Base-by-base conservation (phyloP, 148 eudicot species). In the Spergularia bocconei region DNA sequence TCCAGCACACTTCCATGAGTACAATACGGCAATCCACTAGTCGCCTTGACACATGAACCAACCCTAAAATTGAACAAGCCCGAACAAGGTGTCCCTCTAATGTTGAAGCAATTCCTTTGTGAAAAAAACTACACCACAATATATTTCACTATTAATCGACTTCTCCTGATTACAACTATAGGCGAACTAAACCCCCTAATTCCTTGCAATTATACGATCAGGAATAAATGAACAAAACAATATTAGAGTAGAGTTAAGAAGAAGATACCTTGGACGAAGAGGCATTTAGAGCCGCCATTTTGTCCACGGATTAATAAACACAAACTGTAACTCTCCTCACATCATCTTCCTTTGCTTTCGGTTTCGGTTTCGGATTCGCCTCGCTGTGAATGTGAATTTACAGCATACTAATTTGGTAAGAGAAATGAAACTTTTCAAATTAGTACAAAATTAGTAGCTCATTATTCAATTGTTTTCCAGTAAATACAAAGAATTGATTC, bases 91-190 rank as follows among this genome's bases (percentile, higher is more conserved):
- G 86, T 79, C 78, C 83, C 88, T 78, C 93, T 83, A 19, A 88
- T 62, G 52, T 86, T 86, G 60, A 88, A 86, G 84, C 89, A 88
- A 71, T 78, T 85, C 81, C 85, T 83, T 80, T 85, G 82, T 17
- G 82, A 82, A 73, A 87, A 77, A 57, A 85, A 90, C 99, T 95
- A 81, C 63, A 55, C 53, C 56, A 55, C 53, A 63, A 11, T 79
- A 11, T 79, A 72, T 6, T 53, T n/a, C 72, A 67, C 39, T 23
- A 62, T 47, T 57, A 63, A 75, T 44, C 61, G n/a, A 47, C 2
- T 41, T 5, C 23, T 23, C 60, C 23, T 0, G 19, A 57, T 12
- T 57, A 57, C 60, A 16, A 19, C 60, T 55, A n/a, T 6, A 14
- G 15, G 15, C 59, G 15, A 11, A 25, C n/a, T n/a, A n/a, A n/a